Base-by-base conservation (phyloP, 2,329 filamentous ascomycete species). In the Fusarium sp. region DNA sequence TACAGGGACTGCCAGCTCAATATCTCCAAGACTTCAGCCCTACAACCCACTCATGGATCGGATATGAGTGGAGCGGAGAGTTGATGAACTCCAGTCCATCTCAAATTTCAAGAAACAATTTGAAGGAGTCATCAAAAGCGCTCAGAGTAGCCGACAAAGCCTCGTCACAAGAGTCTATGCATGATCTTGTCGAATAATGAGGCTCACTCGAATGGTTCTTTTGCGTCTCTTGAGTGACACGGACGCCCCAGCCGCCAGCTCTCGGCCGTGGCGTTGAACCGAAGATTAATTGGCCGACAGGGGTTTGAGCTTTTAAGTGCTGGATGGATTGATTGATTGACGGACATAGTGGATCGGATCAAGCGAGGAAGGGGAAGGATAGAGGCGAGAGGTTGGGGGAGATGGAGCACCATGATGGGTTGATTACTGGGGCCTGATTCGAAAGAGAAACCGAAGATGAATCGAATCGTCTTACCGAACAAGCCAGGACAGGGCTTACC, bases 151-250 rank as follows among this genome's bases (percentile, higher is more conserved):
- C 28, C 64, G 37, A 66, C 25, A 21, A 21, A 57, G 45, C 16
- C 20, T 55, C 54, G 32, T 61, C 43, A 57, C 32, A 41, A 32
- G 40, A 34, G 23, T 11, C 25, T 27, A 27, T 51, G 32, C n/a
- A 32, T 37, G 37, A 45, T 55, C n/a, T 54, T n/a, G 56, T 55
- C 45, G 27, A 55, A 50, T 41, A 41, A 56, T 63, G 66, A 70
- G 66, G 66, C 62, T 70, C 62, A 51, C 56, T 55, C 53, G 59
- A 62, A 55, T 59, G 56, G 50, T 67, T 69, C 28, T 43, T 40
- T 59, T 41, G 48, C 48, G 65, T 25, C 43, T 25, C 43, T 61
- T 53, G 60, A 18, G 34, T 37, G 55, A 42, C 59, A 60, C 55
- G 41, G 40, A 58, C 43, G 41, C 48, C 51, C 49, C 48, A 57